Conservation (phyloP, 768 basidiomycete species). For the Trametes cingulata region DNA sequence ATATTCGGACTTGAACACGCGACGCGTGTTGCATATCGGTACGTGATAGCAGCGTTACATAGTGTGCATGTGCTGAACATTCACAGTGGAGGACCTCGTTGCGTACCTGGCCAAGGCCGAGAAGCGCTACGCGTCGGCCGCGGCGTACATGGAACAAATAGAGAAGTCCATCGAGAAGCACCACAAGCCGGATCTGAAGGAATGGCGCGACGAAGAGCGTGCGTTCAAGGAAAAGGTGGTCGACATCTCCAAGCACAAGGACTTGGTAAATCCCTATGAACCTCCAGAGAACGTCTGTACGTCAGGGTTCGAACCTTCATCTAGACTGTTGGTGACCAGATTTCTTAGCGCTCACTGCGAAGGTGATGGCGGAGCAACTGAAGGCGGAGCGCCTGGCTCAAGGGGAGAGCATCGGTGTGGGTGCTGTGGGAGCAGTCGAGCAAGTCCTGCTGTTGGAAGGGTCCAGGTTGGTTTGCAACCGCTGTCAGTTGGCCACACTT, state of each 20-base stretch:
- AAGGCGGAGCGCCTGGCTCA: no score
- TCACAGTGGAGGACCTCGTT: neutral
- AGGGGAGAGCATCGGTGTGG: no score
- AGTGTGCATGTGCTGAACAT: neutral
- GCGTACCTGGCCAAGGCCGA: neutral
- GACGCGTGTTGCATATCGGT: slow-evolving; percentile 12
- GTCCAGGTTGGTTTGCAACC: neutral
- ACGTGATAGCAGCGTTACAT: neutral
- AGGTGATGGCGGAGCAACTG: no score
- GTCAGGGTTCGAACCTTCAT: neutral
- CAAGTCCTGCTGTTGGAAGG: neutral
- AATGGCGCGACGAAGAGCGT: neutral
- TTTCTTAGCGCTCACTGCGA: no score
- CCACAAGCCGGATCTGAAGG: neutral
- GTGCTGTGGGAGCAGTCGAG: neutral
- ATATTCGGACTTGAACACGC: slow-evolving; percentile 16
- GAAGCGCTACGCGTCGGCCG: neutral
- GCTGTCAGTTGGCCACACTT: no score
- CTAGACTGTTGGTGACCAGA: no score
- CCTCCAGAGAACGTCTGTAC: neutral
- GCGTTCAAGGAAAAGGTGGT: neutral
- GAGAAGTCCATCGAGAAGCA: neutral
- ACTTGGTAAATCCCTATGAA: slow-evolving; percentile 5
- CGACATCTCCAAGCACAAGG: neutral
- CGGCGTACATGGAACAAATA: neutral